Base-by-base conservation (phyloP, 2,329 filamentous ascomycete species). In the Lasiodiplodia hormozganensis region DNA sequence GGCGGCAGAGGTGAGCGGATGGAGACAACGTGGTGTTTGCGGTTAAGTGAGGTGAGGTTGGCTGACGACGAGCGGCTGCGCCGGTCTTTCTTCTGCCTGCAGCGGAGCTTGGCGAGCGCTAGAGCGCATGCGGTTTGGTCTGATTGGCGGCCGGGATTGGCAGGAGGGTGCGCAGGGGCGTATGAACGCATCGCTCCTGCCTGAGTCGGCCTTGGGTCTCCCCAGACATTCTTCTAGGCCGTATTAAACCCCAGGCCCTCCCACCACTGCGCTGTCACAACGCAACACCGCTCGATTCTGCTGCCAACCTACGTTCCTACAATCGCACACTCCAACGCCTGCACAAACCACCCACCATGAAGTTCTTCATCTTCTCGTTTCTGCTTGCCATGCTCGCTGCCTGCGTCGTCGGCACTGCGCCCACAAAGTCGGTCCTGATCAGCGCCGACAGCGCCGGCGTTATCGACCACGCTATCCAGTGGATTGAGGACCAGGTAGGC, bases 371-470 rank as follows among this genome's bases (percentile, higher is more conserved):
- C 73, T 76, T 87, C 71, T 80, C 88, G 66, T 79, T 88, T 62
- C 80, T 91, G 52, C 80, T 89, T 66, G 82, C 88, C 70, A 78
- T 89, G 69, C 82, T 91, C 64, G 84, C 88, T 70, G 84, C 85
- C 36, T 78, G 88, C 70, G 89, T 87, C 70, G 85, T 92, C 74
- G 90, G 90, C 68, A 83, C 84, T 38, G 58, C 80, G 62, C 80
- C 82, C 1, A 86, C 89, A 76, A 92, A 93, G 79, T 87, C 88
- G 43, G 88, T 96, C 71, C 89, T 97, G 73, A 85, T 97, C 75
- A 92, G 87, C 75, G 97, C 93, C 76, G 88, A 91, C 28, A 83
- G 89, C 64, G 85, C 90, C 71, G 85, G 84, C 43, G 82, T 96
- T 43, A 79, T 97, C 38, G 82, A 89, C 25, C 80, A 91, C 68